Evolutionary conservation across 768 basidiomycete species (phyloP), one percentile per base, ranked within the genome.

Genomic region (Fistulinella prunicolor): DNA sequence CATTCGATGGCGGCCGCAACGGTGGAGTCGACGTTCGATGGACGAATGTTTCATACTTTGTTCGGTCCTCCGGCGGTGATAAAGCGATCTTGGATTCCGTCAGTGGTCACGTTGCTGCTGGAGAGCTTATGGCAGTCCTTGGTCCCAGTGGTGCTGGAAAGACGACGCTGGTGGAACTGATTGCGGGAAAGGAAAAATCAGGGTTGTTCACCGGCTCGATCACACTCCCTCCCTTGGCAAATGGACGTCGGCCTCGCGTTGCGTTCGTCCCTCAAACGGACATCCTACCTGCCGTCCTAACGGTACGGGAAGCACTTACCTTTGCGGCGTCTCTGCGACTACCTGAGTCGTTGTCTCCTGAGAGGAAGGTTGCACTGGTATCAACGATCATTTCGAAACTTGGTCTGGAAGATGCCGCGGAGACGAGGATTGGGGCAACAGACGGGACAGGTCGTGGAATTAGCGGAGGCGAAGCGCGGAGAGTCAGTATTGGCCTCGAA

Each of bases 71-170:
- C 2, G 45, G 53, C 26, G 53, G 38, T 70, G 70, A 49, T 71
- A 78, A 50, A 81, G 83, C 41, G 81, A 75, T 96, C 14, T 70
- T 97, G 34, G 82, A 90, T 59, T 70, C 71, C 34, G 75, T 93
- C 24, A 80, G 69, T 40, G 94, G 94, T 0, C 65, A 68, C 9
- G 80, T 95, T n/a, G 68, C 72, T 3, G 81, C 90, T 0, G 93
- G 94, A 9, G 80, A 88, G 51, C 82, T 96, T 73, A 84, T 92
- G 78, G 89, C 89, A n/a, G 81, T 96, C 46, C 77, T 97, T 3
- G 94, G 94, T 1, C 93, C 94, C 0, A 89, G 87, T 56, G 94
- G 93, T 74, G 90, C 92, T 16, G 93, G 93, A 36, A 95, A 95
- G 67, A 91, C 89, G 0, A 93, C 94, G 0, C 73, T 97, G 30